Evolutionary conservation across 495 filamentous ascomycete genomes (phyloP), one percentile per base, ranked within the genome.

Genomic region (Jackrogersella multiformis): DNA sequence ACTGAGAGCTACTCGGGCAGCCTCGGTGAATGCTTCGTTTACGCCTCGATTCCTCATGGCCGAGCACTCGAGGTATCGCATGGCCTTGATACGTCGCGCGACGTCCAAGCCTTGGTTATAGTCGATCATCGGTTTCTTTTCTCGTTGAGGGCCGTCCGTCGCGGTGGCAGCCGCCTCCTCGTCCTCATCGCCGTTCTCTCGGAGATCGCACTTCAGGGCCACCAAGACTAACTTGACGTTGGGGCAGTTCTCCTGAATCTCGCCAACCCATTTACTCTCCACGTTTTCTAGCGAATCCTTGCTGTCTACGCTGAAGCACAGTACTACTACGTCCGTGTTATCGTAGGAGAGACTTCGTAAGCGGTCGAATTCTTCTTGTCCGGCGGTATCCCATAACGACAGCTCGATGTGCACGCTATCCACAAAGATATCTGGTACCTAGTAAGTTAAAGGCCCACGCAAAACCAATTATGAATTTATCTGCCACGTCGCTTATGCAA

Each of bases 321-420:
- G 91, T 90, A 99, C 97, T 56, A 99, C 95, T 15, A 95, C 88
- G 73, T 99, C 95, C 28, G 95, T 99, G 72, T 99, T 77, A 77
- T 81, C 96, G 81, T 99, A 99, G 59, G 93, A 97, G 13, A 99
- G 87, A 62, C 92, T 93, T 69, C 95, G 90, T 75, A 99, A 82
- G 16, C 95, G 91, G 80, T 99, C 95, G 80, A 98, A 99, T 87
- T 99, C 95, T 82, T 99, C 95, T 81, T 99, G 95, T 13, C 95
- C 95, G 26, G 95, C 95, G 0, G 95, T 99, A 80, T 99, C 95
- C 95, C 95, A 99, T 60, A 99, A 84, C 44, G 93, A 97, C 59
- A 99, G 84, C 77, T 99, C 95, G 77, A 99, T 96, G 79, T 98
- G 95, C 52, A 90, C 89, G 77, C 88, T 91, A 75, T 99, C 95